Evolutionary conservation across 1,284 basidiomycete species (phyloP).

Genomic region (Malassezia nana): DNA sequence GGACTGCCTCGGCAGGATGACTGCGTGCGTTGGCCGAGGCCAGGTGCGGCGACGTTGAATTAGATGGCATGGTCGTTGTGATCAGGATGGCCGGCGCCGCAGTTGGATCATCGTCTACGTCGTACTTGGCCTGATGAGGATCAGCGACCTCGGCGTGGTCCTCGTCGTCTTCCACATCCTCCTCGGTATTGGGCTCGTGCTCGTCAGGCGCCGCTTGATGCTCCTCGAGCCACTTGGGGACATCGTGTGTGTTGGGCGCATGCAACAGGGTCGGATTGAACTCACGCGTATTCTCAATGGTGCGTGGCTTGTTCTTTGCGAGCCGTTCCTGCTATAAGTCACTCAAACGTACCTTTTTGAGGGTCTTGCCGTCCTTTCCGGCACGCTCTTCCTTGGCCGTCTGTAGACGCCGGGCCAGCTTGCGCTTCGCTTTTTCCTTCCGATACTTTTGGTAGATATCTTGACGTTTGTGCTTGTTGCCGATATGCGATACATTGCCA

Average conservation of each 20-base stretch:
- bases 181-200: neutral
- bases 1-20: constrained; percentile 48
- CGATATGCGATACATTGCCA: constrained; percentile 40
- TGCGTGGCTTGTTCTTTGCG: constrained; percentile 73
- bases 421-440: constrained; percentile 68
- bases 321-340: constrained; percentile 59
- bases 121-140: constrained; percentile 18
- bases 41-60: constrained; percentile 34
- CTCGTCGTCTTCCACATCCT: constrained; percentile 12
- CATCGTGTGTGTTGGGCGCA: constrained; percentile 40
- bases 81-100: constrained; percentile 40
- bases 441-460: constrained; percentile 57
- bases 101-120: constrained; percentile 32
- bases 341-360: constrained; percentile 57
- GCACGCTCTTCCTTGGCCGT: constrained; percentile 45
- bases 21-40: constrained; percentile 55
- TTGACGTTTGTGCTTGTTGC: constrained; percentile 49
- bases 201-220: constrained; percentile 1
- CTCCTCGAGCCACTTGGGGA: constrained; percentile 49
- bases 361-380: constrained; percentile 61
- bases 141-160: constrained; percentile 23
- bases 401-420: constrained; percentile 68
- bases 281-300: constrained; percentile 84
- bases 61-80: constrained; percentile 42
- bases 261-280: constrained; percentile 67